Evolutionary conservation across 106 monocot genomes (phyloP).

Genomic region (Dioscorea zingiberensis): DNA sequence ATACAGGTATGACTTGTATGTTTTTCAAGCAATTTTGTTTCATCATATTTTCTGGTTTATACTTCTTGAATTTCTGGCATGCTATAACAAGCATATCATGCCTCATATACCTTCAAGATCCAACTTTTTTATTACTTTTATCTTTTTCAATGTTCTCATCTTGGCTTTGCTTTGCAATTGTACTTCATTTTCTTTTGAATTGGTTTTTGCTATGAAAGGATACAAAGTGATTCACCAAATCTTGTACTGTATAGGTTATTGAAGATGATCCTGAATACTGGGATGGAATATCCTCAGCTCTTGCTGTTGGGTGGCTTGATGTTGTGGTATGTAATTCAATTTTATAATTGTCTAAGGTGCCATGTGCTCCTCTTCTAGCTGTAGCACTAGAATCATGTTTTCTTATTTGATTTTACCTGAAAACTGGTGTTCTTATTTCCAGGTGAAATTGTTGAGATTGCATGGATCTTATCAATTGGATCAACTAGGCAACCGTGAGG

Average conservation of each 20-base stretch:
- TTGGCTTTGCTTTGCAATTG: background rate
- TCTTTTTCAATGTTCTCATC: background rate
- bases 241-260: slow-evolving; percentile 38
- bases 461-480: slow-evolving; percentile 95
- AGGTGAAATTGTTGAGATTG: slow-evolving; percentile 88
- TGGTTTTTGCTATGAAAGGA: background rate
- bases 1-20: slow-evolving; percentile 49
- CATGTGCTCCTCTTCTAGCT: background rate
- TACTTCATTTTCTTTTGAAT: background rate
- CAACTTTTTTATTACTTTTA: background rate
- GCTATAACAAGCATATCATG: background rate
- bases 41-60: background rate
- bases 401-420: too few relatives aligned
- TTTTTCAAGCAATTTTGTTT: too few relatives aligned
- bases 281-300: slow-evolving; percentile 75
- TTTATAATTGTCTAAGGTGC: background rate
- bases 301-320: slow-evolving; percentile 97
- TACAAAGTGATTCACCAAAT: background rate
- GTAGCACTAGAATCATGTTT: too few relatives aligned
- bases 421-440: slow-evolving; percentile 1
- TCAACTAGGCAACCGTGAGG: slow-evolving; percentile 90
- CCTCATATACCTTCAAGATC: too few relatives aligned
- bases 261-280: slow-evolving; percentile 93
- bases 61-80: background rate
- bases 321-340: slow-evolving; percentile 49